Percentiles rank a stretch among this genome's conserved stretches.
Conservation (phyloP, 164 flowering plant species). For the Vitis labrusca region DNA sequence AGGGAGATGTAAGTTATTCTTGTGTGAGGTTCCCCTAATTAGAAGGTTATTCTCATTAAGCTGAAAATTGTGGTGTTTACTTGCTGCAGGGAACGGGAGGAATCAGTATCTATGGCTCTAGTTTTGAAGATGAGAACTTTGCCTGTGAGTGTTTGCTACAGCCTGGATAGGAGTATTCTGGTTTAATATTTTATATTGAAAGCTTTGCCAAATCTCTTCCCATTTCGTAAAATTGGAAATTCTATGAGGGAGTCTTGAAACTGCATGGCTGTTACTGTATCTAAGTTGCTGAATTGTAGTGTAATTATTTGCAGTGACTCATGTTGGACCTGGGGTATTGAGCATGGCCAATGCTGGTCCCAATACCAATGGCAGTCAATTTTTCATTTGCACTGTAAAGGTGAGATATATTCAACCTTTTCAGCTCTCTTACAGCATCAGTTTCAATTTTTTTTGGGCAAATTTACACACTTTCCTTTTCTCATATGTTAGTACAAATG, state of each 20-base stretch:
- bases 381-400: conserved; percentile 81
- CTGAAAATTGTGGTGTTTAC: conserved; percentile 7
- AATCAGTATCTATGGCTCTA: conserved; percentile 67
- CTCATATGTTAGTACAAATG: too few species aligned
- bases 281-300: background rate
- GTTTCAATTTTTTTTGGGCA: background rate
- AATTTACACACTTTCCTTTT: background rate
- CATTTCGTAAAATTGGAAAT: background rate
- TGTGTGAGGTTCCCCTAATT: background rate
- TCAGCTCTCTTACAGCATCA: background rate
- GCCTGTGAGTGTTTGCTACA: conserved; percentile 41
- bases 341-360: conserved; percentile 96
- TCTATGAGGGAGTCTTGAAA: background rate
- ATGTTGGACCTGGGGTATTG: conserved; percentile 72
- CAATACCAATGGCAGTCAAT: conserved; percentile 80
- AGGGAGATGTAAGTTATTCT: conserved; percentile 52
- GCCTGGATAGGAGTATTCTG: background rate
- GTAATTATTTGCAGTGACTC: conserved; percentile 53
- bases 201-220: background rate
- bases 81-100: conserved; percentile 83
- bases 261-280: background rate
- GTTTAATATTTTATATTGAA: background rate
- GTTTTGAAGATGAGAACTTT: conserved; percentile 72
- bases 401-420: conserved; percentile 26
- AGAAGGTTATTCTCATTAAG: background rate